phyloP scores from a whole-genome alignment of 192 early-diverging fungal species.

The Pilaira anomala region DNA sequence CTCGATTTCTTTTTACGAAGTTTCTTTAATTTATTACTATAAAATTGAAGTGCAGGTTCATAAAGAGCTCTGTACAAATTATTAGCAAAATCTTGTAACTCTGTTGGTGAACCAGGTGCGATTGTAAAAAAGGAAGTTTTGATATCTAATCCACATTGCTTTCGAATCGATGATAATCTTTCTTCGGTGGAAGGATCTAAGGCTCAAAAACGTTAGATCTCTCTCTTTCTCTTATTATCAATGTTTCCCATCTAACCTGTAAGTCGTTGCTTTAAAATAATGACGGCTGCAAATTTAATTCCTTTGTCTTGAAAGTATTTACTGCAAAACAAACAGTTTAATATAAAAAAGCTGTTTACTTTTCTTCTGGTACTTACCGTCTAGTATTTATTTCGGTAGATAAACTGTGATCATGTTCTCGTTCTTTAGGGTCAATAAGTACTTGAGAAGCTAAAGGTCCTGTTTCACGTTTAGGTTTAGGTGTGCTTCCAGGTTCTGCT shows the following conservation, averaged over 20 bases:
- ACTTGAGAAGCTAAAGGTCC: constrained; percentile 35
- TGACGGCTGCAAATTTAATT: constrained; percentile 70
- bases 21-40: constrained; percentile 72
- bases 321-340: constrained; percentile 37
- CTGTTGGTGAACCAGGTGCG: constrained; percentile 41
- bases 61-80: constrained; percentile 66
- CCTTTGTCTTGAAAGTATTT: constrained; percentile 60
- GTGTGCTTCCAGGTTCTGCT: constrained; percentile 19
- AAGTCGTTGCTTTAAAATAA: constrained; percentile 56
- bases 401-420: constrained; percentile 59
- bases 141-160: constrained; percentile 63
- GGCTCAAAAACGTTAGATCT: not conserved
- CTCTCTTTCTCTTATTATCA: too few species aligned
- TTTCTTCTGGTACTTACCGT: constrained; percentile 41
- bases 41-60: constrained; percentile 70
- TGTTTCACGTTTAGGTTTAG: constrained; percentile 21
- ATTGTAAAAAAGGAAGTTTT: constrained; percentile 68
- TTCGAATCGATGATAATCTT: constrained; percentile 62
- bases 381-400: constrained; percentile 65
- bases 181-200: constrained; percentile 63
- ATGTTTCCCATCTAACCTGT: constrained; percentile 40
- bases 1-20: constrained; percentile 67
- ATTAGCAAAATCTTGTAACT: constrained; percentile 58
- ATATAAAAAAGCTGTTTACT: not conserved
- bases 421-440: constrained; percentile 50